phyloP scores from a whole-genome alignment of 495 filamentous ascomycete genomes.

The Trichocladium uniseriatum region DNA sequence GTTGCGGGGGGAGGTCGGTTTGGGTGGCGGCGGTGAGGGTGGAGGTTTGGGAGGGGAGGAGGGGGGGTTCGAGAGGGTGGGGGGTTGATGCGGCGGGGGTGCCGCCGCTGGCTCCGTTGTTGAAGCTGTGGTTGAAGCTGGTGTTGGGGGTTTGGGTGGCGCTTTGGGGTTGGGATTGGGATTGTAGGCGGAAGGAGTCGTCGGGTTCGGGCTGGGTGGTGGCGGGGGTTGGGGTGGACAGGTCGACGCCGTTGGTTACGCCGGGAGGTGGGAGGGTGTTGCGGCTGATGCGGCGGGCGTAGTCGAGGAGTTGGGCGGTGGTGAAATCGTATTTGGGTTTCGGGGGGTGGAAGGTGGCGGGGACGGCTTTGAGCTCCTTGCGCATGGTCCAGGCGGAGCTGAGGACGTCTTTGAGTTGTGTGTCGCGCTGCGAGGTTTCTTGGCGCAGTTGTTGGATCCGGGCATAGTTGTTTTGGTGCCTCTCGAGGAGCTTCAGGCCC shows the following conservation, averaged over 20 bases:
- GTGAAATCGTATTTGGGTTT: conserved; percentile 39
- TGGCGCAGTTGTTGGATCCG: conserved; percentile 53
- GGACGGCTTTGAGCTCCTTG: conserved; percentile 52
- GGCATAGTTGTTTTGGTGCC: conserved; percentile 58
- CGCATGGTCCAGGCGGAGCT: conserved; percentile 54
- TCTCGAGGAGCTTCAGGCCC: conserved; percentile 53
- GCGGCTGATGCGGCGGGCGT: conserved; percentile 62
- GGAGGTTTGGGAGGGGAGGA: neutral
- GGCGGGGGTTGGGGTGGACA: conserved; percentile 9
- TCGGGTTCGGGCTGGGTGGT: neutral
- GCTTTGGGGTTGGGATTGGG: neutral
- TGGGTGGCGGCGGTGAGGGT: conserved; percentile 7
- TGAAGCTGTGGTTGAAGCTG: conserved; percentile 17
- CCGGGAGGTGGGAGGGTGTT: conserved; percentile 61
- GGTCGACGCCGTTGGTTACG: conserved; percentile 32
- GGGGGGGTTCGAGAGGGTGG: neutral
- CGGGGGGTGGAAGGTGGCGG: conserved; percentile 42
- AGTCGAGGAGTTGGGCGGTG: conserved; percentile 58
- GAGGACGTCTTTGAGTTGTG: conserved; percentile 52
- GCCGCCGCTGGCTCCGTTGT: neutral
- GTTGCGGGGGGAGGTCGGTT: conserved; percentile 27
- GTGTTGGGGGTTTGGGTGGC: conserved; percentile 12
- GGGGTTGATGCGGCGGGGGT: conserved; percentile 3
- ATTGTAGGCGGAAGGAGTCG: conserved; percentile 5
- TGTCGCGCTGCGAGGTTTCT: conserved; percentile 49